Evolutionary conservation across 257 asterid genomes (phyloP), one percentile per base, ranked within the genome.

Genomic region (Fraxinus cuspidata): DNA sequence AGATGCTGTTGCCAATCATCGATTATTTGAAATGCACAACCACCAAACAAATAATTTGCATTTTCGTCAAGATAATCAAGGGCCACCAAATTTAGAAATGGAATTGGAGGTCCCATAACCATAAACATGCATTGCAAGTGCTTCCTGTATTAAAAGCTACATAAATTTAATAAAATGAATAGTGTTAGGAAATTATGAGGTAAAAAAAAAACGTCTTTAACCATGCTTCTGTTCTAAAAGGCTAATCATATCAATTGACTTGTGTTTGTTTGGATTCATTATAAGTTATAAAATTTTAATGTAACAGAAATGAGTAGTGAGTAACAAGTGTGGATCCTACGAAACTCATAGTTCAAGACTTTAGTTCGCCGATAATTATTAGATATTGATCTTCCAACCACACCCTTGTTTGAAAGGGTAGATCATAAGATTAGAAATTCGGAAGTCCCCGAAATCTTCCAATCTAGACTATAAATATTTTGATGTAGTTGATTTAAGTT

Each of bases 41-140:
- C 12, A 23, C 19, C 69, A 63, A 63, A 63, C 69, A 63, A 63
- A 25, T 63, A 2, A 63, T 63, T 63, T 16, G 16, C 69, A 63
- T 23, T 63, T 25, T 63, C 8, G 2, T 63, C 42, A 65, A 63
- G 58, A 56, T 71, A 63, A 23, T 7, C 69, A 79, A 70, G 6
- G 69, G 81, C 80, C 78, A 79, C 23, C 23, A 65, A 75, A 71
- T 51, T 66, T 71, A 65, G 74, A 63, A 63, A 49, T 71, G 56
- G 77, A 70, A 40, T 53, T 60, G 78, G 81, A 74, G 78, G 85
- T 21, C 78, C 81, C 78, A 78, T 71, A 15, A 15, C 37, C 42
- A 78, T 19, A 15, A 28, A 21, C 63, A 6, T 16, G 58, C 71
- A 15, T 35, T 42, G 32, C 31, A 12, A 71, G 35, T 38, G 53